Percentiles rank a stretch among this genome's conserved stretches.
Conservation (phyloP, 352 stramenopile species). For the Phytopythium ostracodes region DNA sequence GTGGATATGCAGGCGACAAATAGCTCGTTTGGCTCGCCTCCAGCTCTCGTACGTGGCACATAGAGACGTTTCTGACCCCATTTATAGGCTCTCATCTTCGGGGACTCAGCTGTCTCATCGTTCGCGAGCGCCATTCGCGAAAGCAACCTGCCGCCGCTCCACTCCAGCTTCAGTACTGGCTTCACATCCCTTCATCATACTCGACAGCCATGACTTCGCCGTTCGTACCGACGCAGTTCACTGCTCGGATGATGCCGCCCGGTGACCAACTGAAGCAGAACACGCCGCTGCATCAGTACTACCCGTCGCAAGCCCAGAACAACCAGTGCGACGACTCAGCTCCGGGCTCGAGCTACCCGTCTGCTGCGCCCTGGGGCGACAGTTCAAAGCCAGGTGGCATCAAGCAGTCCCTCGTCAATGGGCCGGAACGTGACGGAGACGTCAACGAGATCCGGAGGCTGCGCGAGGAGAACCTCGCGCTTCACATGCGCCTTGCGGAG, state of each 20-base stretch:
- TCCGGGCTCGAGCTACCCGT: background rate
- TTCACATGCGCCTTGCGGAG: slow-evolving; percentile 1
- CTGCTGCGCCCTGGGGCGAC: background rate
- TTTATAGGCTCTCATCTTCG: background rate
- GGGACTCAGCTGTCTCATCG: background rate
- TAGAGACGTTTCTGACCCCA: background rate
- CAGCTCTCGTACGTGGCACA: background rate
- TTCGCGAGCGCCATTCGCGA: background rate
- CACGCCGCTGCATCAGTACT: background rate
- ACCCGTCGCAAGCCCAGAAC: background rate
- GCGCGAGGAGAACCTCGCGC: slow-evolving; percentile 8
- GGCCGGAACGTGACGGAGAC: background rate
- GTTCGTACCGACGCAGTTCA: background rate
- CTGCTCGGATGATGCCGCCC: background rate
- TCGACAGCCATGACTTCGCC: background rate
- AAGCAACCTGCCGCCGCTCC: background rate
- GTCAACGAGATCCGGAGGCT: background rate
- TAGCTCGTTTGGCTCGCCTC: background rate
- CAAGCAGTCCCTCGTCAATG: background rate
- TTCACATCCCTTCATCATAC: background rate
- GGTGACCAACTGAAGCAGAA: background rate
- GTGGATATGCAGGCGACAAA: background rate
- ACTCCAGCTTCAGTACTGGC: background rate
- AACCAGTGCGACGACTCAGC: slow-evolving; percentile 6
- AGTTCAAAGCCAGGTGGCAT: background rate